phyloP scores from a whole-genome alignment of 352 stramenopile species.

The Phytophthora pistaciae region DNA sequence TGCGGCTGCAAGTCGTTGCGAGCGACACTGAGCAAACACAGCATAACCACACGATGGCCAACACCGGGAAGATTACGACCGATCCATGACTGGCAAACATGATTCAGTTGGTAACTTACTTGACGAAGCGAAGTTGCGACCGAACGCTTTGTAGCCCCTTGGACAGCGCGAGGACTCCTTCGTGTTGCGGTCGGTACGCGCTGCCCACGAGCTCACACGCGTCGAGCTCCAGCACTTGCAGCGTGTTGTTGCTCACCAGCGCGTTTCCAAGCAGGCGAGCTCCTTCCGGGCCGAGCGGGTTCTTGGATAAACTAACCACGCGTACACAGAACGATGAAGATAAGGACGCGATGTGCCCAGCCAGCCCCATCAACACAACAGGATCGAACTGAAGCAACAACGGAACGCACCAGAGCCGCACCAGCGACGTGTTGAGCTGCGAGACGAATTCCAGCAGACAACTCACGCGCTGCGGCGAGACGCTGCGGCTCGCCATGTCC shows the following conservation, averaged over 20 bases:
- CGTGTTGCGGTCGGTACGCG: slow-evolving; percentile 56
- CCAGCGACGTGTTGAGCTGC: slow-evolving; percentile 40
- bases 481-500: slow-evolving; percentile 26
- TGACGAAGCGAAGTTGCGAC: slow-evolving; percentile 58
- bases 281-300: slow-evolving; percentile 52
- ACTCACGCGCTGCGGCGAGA: slow-evolving; percentile 24
- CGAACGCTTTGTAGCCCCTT: slow-evolving; percentile 69
- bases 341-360: slow-evolving; percentile 29
- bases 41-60: not conserved
- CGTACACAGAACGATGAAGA: slow-evolving; percentile 10
- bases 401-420: slow-evolving; percentile 40
- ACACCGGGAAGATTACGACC: not conserved
- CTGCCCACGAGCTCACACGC: slow-evolving; percentile 61
- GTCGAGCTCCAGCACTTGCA: slow-evolving; percentile 69
- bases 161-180: slow-evolving; percentile 57
- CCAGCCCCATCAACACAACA: not conserved
- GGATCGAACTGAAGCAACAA: not conserved
- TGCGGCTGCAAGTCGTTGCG: slow-evolving; percentile 62
- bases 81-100: not conserved
- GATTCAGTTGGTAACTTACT: slow-evolving; percentile 34
- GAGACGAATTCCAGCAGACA: slow-evolving; percentile 36
- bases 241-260: slow-evolving; percentile 69
- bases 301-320: slow-evolving; percentile 47
- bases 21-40: slow-evolving; percentile 42
- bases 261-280: slow-evolving; percentile 53